phyloP scores from a whole-genome alignment of 192 early-diverging fungal genomes.

The Coemansia sp. region DNA sequence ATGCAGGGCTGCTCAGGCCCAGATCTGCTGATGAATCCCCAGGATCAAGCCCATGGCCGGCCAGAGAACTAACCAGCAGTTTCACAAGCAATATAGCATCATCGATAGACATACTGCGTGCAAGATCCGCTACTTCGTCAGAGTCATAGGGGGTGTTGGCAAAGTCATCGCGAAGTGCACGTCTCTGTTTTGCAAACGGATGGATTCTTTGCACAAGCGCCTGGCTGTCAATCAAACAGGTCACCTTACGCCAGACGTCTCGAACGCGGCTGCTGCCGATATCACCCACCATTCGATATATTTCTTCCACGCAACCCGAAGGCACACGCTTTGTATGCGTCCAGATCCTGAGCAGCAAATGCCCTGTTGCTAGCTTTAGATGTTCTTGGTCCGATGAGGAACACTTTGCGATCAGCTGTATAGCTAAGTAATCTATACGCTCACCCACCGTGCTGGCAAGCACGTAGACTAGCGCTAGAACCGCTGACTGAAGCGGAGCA shows the following conservation, averaged over 20 bases:
- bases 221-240: not conserved
- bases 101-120: conserved; percentile 10
- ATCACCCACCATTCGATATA: conserved; percentile 20
- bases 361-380: conserved; percentile 20
- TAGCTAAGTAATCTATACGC: conserved; percentile 4
- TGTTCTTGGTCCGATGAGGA: not conserved
- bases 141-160: too few relatives aligned
- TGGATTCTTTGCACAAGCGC: not conserved
- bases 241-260: conserved; percentile 17
- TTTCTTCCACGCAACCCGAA: not conserved
- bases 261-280: conserved; percentile 14
- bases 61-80: not conserved
- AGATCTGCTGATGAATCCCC: not conserved
- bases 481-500: conserved; percentile 5
- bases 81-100: conserved; percentile 29
- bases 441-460: not conserved
- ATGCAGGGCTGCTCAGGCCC: conserved; percentile 11
- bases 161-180: conserved; percentile 5
- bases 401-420: conserved; percentile 8
- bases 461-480: conserved; percentile 22
- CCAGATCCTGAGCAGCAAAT: conserved; percentile 16
- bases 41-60: not conserved
- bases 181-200: conserved; percentile 6
- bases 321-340: not conserved
- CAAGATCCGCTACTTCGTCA: conserved; percentile 2